Conservation (phyloP, 805 yeast species). For the Priceomyces castillae region DNA sequence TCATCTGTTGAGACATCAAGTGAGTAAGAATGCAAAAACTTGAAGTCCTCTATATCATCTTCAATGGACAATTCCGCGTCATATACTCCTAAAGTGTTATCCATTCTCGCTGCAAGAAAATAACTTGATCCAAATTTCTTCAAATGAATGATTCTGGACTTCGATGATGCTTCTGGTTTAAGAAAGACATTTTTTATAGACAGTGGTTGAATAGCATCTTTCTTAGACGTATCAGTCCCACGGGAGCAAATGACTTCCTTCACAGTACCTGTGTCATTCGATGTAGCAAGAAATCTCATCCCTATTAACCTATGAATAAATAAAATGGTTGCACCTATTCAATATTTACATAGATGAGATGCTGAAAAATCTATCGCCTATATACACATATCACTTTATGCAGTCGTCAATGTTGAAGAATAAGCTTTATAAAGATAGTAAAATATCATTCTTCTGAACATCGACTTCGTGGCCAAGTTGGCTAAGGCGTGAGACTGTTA, state of each 20-base stretch:
- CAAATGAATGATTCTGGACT: constrained; percentile 35
- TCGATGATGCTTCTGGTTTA: constrained; percentile 26
- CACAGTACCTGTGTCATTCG: constrained; percentile 65
- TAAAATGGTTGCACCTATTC: not conserved
- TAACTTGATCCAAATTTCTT: constrained; percentile 27
- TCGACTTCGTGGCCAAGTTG: constrained; percentile 21
- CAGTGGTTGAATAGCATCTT: constrained; percentile 63
- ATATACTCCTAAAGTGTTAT: constrained; percentile 43
- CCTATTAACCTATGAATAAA: not conserved
- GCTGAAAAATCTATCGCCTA: not conserved
- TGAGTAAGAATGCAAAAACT: constrained; percentile 30
- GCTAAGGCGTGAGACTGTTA: constrained; percentile 22
- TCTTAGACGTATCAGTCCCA: constrained; percentile 79
- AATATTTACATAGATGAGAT: not conserved
- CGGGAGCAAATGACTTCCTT: constrained; percentile 61
- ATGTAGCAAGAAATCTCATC: constrained; percentile 63
- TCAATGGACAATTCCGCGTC: constrained; percentile 22
- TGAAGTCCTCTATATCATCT: constrained; percentile 40
- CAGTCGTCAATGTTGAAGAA: not conserved
- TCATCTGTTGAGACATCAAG: constrained; percentile 22
- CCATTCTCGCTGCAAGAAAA: constrained; percentile 41
- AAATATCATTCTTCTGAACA: constrained; percentile 1
- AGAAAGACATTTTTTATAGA: constrained; percentile 44
- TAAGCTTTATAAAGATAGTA: not conserved
- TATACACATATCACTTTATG: not conserved